Percentiles rank a stretch among this genome's conserved stretches.
Conservation (phyloP, 148 eudicot genomes). For the Spergularia bocconei region DNA sequence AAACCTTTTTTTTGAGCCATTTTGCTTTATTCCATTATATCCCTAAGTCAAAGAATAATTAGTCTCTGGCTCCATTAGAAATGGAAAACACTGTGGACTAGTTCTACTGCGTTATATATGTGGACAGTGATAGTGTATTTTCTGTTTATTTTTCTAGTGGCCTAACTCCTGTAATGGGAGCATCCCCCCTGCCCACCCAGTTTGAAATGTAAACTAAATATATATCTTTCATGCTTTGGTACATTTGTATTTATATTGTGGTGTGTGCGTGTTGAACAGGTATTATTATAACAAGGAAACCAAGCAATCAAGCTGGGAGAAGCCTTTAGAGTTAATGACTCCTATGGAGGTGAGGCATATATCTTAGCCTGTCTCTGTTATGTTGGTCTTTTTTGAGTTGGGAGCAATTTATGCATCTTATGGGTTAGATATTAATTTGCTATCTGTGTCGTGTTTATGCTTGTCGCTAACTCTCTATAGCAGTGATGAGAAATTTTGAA, state of each 20-base stretch:
- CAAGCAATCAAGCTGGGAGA: constrained; percentile 96
- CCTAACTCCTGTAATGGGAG: too few species aligned
- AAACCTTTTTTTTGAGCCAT: too few species aligned
- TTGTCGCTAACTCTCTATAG: constrained; percentile 25
- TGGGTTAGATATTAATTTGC: constrained; percentile 16
- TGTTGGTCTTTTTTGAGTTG: constrained; percentile 8
- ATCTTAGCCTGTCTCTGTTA: constrained; percentile 14
- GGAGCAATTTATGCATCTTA: constrained; percentile 21
- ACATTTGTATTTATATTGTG: background rate
- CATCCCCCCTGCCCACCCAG: too few species aligned
- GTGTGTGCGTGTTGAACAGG: constrained; percentile 32
- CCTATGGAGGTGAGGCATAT: constrained; percentile 79
- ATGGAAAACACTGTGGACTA: too few species aligned
- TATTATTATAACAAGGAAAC: constrained; percentile 92
- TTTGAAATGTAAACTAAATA: too few species aligned
- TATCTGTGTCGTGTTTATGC: constrained; percentile 21
- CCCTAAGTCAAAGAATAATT: too few species aligned
- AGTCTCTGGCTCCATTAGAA: too few species aligned
- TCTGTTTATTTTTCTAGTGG: too few species aligned
- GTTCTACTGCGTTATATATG: too few species aligned
- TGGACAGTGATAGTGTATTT: too few species aligned
- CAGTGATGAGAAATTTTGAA: constrained; percentile 34
- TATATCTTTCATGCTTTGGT: too few species aligned
- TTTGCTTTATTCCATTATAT: too few species aligned
- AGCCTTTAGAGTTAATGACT: constrained; percentile 92